Percentiles rank a stretch among this genome's conserved stretches.
These are phyloP conservation scores for Pythium sukuiense DNA, from an alignment of 352 stramenopile genomes.

Conservation along the genomic window DNA sequence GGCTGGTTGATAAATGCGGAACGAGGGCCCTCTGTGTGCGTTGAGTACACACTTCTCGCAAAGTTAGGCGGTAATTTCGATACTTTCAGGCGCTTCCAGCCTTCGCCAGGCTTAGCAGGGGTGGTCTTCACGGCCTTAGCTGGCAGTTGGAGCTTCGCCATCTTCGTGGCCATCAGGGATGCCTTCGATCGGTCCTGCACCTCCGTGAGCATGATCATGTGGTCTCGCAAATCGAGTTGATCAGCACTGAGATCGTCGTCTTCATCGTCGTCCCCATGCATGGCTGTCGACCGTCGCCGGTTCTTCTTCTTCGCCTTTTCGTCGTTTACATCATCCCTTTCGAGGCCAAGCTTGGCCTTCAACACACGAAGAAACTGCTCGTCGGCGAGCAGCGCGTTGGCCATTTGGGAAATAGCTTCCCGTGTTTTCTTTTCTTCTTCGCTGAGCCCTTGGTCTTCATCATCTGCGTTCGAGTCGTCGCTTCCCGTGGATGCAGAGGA, in stretches of 20 bases:
- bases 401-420: constrained; percentile 37
- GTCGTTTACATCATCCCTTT: constrained; percentile 12
- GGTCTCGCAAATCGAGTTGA: constrained; percentile 44
- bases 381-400: constrained; percentile 46
- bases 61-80: constrained; percentile 59
- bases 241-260: constrained; percentile 30
- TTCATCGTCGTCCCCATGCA: constrained; percentile 21
- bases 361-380: constrained; percentile 62
- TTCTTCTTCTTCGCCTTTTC: constrained; percentile 15
- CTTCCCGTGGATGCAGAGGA: constrained; percentile 15
- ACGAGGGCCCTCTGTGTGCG: constrained; percentile 55
- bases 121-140: constrained; percentile 16
- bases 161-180: constrained; percentile 50
- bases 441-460: constrained; percentile 11
- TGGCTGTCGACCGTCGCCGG: constrained; percentile 14
- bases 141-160: constrained; percentile 59
- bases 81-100: constrained; percentile 73
- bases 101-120: constrained; percentile 43
- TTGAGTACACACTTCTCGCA: constrained; percentile 52
- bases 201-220: constrained; percentile 44
- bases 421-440: constrained; percentile 27
- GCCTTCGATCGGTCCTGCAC: constrained; percentile 53
- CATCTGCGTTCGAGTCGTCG: constrained; percentile 15
- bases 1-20: constrained; percentile 66
- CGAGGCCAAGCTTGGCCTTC: constrained; percentile 59